Percentiles rank a stretch among this genome's conserved stretches.
phyloP scores from a whole-genome alignment of 768 basidiomycete species.

The Dioszegia aurantiaca region DNA sequence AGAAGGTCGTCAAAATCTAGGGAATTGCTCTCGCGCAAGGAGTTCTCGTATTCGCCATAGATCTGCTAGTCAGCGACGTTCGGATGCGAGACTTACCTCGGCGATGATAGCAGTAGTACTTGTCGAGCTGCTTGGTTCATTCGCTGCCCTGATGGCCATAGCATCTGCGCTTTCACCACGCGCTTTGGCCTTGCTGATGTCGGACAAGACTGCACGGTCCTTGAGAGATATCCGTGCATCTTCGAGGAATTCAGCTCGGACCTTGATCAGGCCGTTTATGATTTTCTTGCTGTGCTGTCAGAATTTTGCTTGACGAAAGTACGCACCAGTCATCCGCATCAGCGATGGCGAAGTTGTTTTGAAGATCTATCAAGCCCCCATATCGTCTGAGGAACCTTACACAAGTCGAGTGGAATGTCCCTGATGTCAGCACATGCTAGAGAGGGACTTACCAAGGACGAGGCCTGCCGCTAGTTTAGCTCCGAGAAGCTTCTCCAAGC shows the following conservation, averaged over 20 bases:
- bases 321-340: slow-evolving; percentile 74
- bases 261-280: slow-evolving; percentile 61
- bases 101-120: slow-evolving; percentile 41
- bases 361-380: slow-evolving; percentile 60
- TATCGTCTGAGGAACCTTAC: slow-evolving; percentile 69
- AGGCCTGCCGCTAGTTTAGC: slow-evolving; percentile 59
- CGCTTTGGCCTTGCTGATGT: slow-evolving; percentile 70
- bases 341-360: slow-evolving; percentile 74
- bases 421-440: slow-evolving; percentile 53
- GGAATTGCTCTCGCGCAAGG: slow-evolving; percentile 63
- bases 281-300: slow-evolving; percentile 63
- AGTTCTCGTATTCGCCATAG: slow-evolving; percentile 66
- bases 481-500: slow-evolving; percentile 68
- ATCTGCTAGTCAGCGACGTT: slow-evolving; percentile 47
- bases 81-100: slow-evolving; percentile 29
- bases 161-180: slow-evolving; percentile 62
- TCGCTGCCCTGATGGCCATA: slow-evolving; percentile 50
- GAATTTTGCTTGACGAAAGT: neutral
- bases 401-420: slow-evolving; percentile 77
- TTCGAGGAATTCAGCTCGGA: slow-evolving; percentile 57
- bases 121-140: slow-evolving; percentile 32
- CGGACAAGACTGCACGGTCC: slow-evolving; percentile 59
- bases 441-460: slow-evolving; percentile 52
- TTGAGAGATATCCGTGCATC: slow-evolving; percentile 58
- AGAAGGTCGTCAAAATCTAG: slow-evolving; percentile 87